Evolutionary conservation across 306 rosid species (phyloP).

Genomic region (Trifolium subterraneum): DNA sequence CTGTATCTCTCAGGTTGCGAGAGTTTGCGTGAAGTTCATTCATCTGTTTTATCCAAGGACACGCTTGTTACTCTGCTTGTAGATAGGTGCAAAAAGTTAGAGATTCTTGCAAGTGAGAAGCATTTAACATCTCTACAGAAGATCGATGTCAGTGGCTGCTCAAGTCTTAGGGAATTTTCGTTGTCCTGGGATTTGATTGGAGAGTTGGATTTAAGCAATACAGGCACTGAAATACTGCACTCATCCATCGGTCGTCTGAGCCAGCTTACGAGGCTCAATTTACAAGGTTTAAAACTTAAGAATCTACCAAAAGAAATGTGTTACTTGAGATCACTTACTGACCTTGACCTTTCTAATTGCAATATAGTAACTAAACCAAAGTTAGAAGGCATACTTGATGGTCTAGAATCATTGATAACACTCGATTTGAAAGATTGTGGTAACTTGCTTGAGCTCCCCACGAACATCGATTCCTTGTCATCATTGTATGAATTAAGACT

Average conservation of each 20-base stretch:
- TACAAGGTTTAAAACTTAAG: too few relatives aligned
- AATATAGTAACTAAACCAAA: not conserved
- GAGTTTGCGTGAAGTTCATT: not conserved
- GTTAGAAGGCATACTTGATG: not conserved
- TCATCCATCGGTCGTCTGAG: not conserved
- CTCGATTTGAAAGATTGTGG: not conserved
- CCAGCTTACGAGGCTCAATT: not conserved
- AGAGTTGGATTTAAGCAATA: not conserved
- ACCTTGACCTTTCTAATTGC: too few relatives aligned
- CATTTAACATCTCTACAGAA: not conserved
- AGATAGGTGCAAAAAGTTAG: not conserved
- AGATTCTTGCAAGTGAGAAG: not conserved
- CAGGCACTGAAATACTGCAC: not conserved
- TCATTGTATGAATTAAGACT: not conserved
- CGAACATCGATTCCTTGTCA: constrained; percentile 27
- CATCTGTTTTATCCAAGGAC: not conserved
- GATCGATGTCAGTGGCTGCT: not conserved
- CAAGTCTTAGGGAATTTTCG: constrained; percentile 4
- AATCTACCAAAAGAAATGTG: too few relatives aligned
- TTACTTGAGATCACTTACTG: too few relatives aligned
- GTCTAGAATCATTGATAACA: not conserved
- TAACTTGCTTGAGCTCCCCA: constrained; percentile 32
- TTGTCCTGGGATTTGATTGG: not conserved
- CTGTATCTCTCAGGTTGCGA: constrained; percentile 19
- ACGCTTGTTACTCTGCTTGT: constrained; percentile 4